Base-by-base conservation (phyloP, 768 basidiomycete species). In the Cytidiella melzeri region DNA sequence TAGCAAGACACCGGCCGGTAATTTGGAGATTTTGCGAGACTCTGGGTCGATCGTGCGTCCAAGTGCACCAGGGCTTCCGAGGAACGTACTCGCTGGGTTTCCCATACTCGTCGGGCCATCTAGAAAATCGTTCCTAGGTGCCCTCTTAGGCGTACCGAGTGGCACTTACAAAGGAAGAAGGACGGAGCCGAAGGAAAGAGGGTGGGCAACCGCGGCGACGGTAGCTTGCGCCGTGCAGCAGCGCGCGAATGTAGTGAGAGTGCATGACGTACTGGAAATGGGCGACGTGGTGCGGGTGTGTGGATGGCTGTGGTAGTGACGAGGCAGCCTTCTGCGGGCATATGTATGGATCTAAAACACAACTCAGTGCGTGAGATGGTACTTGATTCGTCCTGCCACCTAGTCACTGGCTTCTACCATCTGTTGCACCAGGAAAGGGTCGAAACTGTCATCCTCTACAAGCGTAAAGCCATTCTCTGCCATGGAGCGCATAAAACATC, bases 121-220 rank as follows among this genome's bases (percentile, higher is more conserved):
- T 9, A 71, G 84, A 42, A 98, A 98, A 63, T 84, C 87, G 0
- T 92, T 94, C 64, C 69, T 95, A 7, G 92, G 91, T 0, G 64
- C 66, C 2, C 71, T 92, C 19, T 73, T 92, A 11, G 69, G 72
- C 3, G 63, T 72, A 42, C 65, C 70, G 13, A 76, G 79, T 5
- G 67, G 64, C 20, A 39, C 61, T 30, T 69, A 73, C 46, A 50
- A 64, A 25, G 84, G 83, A 1, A 67, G 79, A 18, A 62, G 76
- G 57, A 82, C 84, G 1, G 54, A 56, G n/a, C 77, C 88, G 1
- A 75, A 71, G 51, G 87, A 92, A 48, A 69, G 94, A 7, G 74
- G 64, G 1, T 87, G 76, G 70, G 94, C 90, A 1, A 96, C 93
- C 11, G 84, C 85, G 0, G 84, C 85, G 1, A 79, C 83, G 0